Evolutionary conservation across 2,329 filamentous ascomycete species (phyloP), one percentile per base, ranked within the genome.

Genomic region (Penicillium fuscoglaucum): DNA sequence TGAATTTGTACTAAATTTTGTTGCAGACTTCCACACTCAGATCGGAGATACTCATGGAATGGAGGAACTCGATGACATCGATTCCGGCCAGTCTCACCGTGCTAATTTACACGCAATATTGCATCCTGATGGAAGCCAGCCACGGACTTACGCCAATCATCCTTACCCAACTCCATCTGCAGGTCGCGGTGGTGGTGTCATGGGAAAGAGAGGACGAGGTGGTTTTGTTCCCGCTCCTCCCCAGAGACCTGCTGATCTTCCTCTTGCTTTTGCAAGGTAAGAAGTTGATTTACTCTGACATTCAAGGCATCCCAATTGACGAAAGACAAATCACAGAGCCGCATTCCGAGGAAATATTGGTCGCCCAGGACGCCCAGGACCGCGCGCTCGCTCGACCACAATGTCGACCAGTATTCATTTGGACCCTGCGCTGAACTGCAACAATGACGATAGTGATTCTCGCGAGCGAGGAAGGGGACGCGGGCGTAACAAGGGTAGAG

Each of bases 1-100:
- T 53, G 10, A 12, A 8, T 12, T 47, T 17, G 3, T 37, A 13
- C 41, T 37, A 47, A 53, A 8, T 8, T 29, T 5, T 17, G 7
- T 17, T 21, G 8, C 21, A 53, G 51, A 53, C n/a, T 46, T 53
- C 8, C 51, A 53, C 5, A 13, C 29, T 29, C 21, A 46, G 17
- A 35, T 53, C 6, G 21, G 12, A 21, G 51, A 53, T 19, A 53
- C 41, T 8, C 6, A 1, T 5, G 51, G 40, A 21, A 53, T 47
- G 29, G 51, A 53, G 17, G 51, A 45, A 15, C 51, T 53, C 21
- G 17, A 53, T n/a, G 51, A 53, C 31, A 46, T 53, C 17, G n/a
- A 21, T 12, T 26, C 21, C 12, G 51, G 51, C 4, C 51, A 53
- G 24, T 53, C 51, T 6, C 51, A 53, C 31, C 51, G 51, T 19